These are phyloP conservation scores for Mortierella sp. DNA, from an alignment of 371 early-diverging fungal genomes.

Conservation along the genomic window DNA sequence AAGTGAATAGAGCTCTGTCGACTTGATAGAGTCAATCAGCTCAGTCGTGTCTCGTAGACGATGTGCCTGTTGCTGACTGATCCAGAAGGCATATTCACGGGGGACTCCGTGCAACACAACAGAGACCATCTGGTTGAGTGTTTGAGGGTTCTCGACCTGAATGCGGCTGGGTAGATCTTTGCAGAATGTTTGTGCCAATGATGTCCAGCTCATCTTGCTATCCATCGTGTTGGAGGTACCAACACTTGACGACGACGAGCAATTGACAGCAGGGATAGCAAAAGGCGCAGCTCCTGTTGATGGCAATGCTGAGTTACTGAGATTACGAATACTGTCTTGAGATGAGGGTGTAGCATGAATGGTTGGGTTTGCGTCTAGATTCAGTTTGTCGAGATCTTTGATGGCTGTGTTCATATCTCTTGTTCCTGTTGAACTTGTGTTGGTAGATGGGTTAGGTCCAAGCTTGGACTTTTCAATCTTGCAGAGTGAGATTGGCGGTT, in stretches of 20 bases:
- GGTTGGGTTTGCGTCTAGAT: background rate
- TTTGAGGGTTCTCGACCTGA: slow-evolving; percentile 52
- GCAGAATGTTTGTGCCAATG: slow-evolving; percentile 53
- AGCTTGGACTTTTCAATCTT: slow-evolving; percentile 36
- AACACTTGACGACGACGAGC: slow-evolving; percentile 6
- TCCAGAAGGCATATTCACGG: slow-evolving; percentile 46
- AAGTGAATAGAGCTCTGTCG: slow-evolving; percentile 36
- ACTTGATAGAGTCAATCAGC: slow-evolving; percentile 32
- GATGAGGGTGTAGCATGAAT: slow-evolving; percentile 9
- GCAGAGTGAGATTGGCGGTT: slow-evolving; percentile 52
- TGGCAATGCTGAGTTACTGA: slow-evolving; percentile 1
- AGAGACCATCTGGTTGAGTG: slow-evolving; percentile 33
- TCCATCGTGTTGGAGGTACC: slow-evolving; percentile 21
- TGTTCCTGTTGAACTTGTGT: background rate
- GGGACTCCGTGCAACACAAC: slow-evolving; percentile 52
- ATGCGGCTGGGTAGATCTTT: slow-evolving; percentile 53
- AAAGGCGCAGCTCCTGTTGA: slow-evolving; percentile 1
- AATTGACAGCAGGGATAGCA: background rate
- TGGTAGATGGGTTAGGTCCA: slow-evolving; percentile 2
- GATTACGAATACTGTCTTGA: slow-evolving; percentile 8
- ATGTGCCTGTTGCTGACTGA: slow-evolving; percentile 49
- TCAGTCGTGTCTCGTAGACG: slow-evolving; percentile 36
- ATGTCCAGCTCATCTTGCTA: slow-evolving; percentile 53
- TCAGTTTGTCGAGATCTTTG: slow-evolving; percentile 17
- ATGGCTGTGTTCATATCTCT: slow-evolving; percentile 12